Percentiles rank a stretch among this genome's conserved stretches.
These are phyloP conservation scores for Hansenula anomala DNA, from an alignment of 1,139 yeast genomes.

Conservation along the genomic window DNA sequence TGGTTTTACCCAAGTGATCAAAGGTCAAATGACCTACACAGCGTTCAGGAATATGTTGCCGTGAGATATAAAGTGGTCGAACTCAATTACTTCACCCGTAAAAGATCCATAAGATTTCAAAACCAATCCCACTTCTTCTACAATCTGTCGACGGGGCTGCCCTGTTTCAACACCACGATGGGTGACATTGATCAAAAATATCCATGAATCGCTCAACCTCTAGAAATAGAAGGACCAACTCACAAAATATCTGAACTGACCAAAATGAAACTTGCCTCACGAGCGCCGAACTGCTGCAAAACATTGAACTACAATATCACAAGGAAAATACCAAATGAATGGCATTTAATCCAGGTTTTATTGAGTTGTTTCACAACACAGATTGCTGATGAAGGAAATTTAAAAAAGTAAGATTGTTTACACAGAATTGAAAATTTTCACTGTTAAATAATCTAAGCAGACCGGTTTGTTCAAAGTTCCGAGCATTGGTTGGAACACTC, in stretches of 20 bases:
- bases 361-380: slow-evolving; percentile 23
- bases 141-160: slow-evolving; percentile 88
- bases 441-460: background rate
- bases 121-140: slow-evolving; percentile 50
- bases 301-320: slow-evolving; percentile 22
- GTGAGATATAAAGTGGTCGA: slow-evolving; percentile 37
- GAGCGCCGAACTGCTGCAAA: slow-evolving; percentile 65
- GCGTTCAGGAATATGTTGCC: slow-evolving; percentile 90
- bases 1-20: slow-evolving; percentile 92
- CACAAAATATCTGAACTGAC: slow-evolving; percentile 21
- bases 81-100: slow-evolving; percentile 38
- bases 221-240: slow-evolving; percentile 40
- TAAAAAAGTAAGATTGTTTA: background rate
- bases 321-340: slow-evolving; percentile 10
- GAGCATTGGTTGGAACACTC: slow-evolving; percentile 4
- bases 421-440: slow-evolving; percentile 10
- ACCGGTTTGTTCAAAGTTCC: background rate
- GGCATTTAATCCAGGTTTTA: slow-evolving; percentile 13
- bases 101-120: slow-evolving; percentile 54
- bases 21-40: slow-evolving; percentile 73
- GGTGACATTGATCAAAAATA: slow-evolving; percentile 23
- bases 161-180: slow-evolving; percentile 47
- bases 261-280: slow-evolving; percentile 41
- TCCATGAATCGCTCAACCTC: slow-evolving; percentile 45
- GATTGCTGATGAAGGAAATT: slow-evolving; percentile 12